Evolutionary conservation across 169 alveolate genomes (phyloP), one percentile per base, ranked within the genome.

Genomic region (Cryptosporidium ryanae): DNA sequence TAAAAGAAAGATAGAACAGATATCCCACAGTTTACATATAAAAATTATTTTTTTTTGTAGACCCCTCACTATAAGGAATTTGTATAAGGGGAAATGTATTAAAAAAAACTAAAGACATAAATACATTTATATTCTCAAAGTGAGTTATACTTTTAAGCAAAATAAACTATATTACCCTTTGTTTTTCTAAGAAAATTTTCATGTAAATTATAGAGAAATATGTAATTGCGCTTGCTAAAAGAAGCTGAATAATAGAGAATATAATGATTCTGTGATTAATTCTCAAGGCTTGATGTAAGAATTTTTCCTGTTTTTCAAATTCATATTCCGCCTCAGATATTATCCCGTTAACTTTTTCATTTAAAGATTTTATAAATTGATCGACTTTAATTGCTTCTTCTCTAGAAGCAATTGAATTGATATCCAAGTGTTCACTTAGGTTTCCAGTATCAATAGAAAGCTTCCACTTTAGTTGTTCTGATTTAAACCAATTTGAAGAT

Each of bases 381-480:
- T 76, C 87, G 1, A 76, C 64, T 57, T 76, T 55, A 34, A 57
- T 48, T 59, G 71, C 64, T 32, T 76, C 76, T 25, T 76, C 76
- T 43, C 25, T 76, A 55, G 64, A 38, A n/a, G 87, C 87, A 21
- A 76, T 61, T 0, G 71, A 54, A 38, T 38, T 65, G 2, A 59
- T 49, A 61, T 76, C 87, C 7, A 76, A 52, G 21, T 76, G 68
- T 38, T 76, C 87, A 34, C 68, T 61, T 25, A 76, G 5, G 32
- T 32, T 61, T 44, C 92, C 93, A 23, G 87, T 82, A 21, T 84
- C 92, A 44, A 91, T 87, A 5, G 92, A 91, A 32, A 91, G 65
- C 12, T 82, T 66, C 93, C 93, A 91, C 66, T 87, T 91, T 65
- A 84, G 82, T 27, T 82, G 91, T 44, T 82, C 83, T 1, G 93